Percentiles rank a stretch among this genome's conserved stretches.
Conservation (phyloP, 163 green algal species). For the Coccomyxa subellipsoidea region DNA sequence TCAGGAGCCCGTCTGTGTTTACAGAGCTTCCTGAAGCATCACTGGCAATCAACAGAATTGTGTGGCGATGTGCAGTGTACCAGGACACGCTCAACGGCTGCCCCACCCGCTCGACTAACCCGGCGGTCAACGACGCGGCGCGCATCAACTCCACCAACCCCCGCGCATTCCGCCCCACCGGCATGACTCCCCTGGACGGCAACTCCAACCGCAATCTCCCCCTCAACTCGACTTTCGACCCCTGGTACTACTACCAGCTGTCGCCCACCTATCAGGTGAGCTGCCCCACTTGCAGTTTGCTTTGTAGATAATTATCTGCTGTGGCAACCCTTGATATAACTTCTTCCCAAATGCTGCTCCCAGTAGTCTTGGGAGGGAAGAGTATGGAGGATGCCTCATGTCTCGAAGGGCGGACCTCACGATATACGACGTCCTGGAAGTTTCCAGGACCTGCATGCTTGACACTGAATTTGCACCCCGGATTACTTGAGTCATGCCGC, state of each 20-base stretch:
- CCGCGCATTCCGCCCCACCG: background rate
- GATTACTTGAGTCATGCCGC: too few relatives aligned
- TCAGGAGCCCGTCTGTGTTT: too few relatives aligned
- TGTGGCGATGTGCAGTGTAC: background rate
- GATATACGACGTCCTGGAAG: too few relatives aligned
- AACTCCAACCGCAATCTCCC: background rate
- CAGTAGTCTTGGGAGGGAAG: too few relatives aligned
- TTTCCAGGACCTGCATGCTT: too few relatives aligned
- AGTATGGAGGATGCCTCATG: too few relatives aligned
- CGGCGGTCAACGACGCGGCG: background rate
- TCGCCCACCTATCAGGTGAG: background rate
- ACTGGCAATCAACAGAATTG: too few relatives aligned
- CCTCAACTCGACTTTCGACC: background rate
- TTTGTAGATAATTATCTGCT: background rate
- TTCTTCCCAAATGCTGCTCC: too few relatives aligned
- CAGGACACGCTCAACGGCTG: background rate
- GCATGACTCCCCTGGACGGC: background rate
- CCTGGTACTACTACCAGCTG: constrained; percentile 7
- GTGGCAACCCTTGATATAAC: too few relatives aligned
- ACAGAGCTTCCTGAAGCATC: too few relatives aligned
- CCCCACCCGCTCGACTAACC: background rate
- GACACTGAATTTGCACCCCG: too few relatives aligned
- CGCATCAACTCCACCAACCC: background rate
- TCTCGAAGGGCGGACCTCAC: too few relatives aligned
- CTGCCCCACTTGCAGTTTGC: background rate